Evolutionary conservation across 2,329 filamentous ascomycete species (phyloP).

Genomic region (Chaetoscypha palmicola): DNA sequence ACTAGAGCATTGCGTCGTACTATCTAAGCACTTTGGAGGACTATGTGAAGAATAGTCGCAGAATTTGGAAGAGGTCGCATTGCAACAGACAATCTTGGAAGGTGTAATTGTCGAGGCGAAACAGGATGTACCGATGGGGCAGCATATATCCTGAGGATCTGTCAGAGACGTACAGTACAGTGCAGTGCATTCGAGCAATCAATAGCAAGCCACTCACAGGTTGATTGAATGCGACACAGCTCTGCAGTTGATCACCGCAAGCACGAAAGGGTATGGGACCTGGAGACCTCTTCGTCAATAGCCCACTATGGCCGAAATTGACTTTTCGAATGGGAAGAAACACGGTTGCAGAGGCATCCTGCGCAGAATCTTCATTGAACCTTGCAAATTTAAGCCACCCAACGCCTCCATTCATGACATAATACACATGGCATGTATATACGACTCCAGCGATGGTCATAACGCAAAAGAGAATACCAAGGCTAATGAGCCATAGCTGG

Average conservation of each 20-base stretch:
- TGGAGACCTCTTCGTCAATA: conserved; percentile 1
- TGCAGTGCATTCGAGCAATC: too few relatives aligned
- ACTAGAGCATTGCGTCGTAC: conserved; percentile 20
- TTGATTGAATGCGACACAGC: conserved; percentile 24
- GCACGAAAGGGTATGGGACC: conserved; percentile 23
- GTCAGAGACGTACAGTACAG: too few relatives aligned
- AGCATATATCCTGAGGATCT: conserved; percentile 24
- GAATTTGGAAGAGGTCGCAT: conserved; percentile 13
- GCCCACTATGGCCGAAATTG: not conserved
- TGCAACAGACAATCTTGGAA: conserved; percentile 27
- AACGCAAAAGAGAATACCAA: conserved; percentile 15
- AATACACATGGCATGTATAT: conserved; percentile 23
- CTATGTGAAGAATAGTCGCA: conserved; percentile 17
- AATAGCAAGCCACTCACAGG: conserved; percentile 17
- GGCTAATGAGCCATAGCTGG: conserved; percentile 13
- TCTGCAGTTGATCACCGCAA: conserved; percentile 28
- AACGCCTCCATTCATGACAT: conserved; percentile 15
- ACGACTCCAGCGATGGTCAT: conserved; percentile 22
- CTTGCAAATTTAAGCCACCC: not conserved
- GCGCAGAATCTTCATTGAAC: not conserved
- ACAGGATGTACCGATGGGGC: conserved; percentile 24
- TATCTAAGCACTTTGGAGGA: conserved; percentile 21
- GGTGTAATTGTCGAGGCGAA: conserved; percentile 16
- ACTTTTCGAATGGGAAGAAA: conserved; percentile 23
- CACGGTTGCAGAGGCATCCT: conserved; percentile 1